These are phyloP conservation scores for Cordyceps javanica DNA, from an alignment of 2,329 filamentous ascomycete species.

Conservation along the genomic window DNA sequence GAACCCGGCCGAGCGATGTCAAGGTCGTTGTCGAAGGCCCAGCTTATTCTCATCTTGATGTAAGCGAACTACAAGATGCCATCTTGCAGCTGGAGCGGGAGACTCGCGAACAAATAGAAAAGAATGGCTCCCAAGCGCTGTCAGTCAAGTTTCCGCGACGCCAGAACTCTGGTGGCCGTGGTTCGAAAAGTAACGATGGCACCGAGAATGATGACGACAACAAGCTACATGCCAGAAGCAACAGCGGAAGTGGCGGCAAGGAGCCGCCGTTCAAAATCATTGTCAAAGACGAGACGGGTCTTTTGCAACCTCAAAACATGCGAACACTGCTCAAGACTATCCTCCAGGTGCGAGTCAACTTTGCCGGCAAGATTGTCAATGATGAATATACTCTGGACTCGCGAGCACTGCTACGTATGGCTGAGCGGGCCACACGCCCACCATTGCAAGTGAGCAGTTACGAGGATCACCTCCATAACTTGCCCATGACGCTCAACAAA, in stretches of 20 bases:
- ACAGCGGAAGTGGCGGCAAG: not conserved
- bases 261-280: slow-evolving; percentile 12
- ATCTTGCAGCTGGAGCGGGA: slow-evolving; percentile 26
- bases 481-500: slow-evolving; percentile 36
- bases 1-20: slow-evolving; percentile 2
- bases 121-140: not conserved
- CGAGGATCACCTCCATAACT: slow-evolving; percentile 31
- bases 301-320: slow-evolving; percentile 21
- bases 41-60: slow-evolving; percentile 32
- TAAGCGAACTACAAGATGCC: slow-evolving; percentile 28
- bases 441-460: slow-evolving; percentile 20
- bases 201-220: not conserved
- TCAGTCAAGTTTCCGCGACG: slow-evolving; percentile 6
- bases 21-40: slow-evolving; percentile 13
- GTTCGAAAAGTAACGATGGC: not conserved
- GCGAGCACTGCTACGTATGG: slow-evolving; percentile 19
- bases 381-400: slow-evolving; percentile 27
- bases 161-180: not conserved
- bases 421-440: slow-evolving; percentile 17
- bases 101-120: not conserved
- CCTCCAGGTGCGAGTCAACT: slow-evolving; percentile 23
- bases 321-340: slow-evolving; percentile 24
- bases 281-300: slow-evolving; percentile 11
- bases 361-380: slow-evolving; percentile 24
- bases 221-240: not conserved